phyloP scores from a whole-genome alignment of 805 yeast species.

The Wickerhamiella bombiphila region DNA sequence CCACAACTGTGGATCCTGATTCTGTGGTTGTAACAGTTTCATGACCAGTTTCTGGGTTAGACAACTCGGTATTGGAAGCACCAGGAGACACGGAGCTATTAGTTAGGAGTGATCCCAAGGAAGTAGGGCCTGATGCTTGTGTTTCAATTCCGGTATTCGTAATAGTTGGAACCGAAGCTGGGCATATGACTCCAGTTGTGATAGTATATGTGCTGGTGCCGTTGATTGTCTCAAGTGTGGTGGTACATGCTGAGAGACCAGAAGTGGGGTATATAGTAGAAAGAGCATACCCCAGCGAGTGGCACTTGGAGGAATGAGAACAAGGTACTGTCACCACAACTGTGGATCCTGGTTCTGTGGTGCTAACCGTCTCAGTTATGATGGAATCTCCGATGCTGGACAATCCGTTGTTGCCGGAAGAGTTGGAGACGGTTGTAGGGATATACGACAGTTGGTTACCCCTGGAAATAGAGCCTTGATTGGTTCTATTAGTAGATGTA shows the following conservation, averaged over 20 bases:
- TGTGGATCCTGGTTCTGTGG: neutral
- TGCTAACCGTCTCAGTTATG: neutral
- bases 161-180: neutral
- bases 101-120: neutral
- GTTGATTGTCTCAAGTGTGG: neutral
- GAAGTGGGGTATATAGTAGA: constrained; percentile 8
- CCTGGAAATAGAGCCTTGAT: constrained; percentile 3
- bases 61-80: neutral
- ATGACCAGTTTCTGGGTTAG: neutral
- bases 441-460: constrained; percentile 7
- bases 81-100: neutral
- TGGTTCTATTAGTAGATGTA: constrained; percentile 2
- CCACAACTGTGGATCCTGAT: neutral
- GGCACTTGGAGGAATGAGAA: constrained; percentile 5
- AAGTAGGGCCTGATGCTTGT: neutral
- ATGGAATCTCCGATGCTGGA: neutral
- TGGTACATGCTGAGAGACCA: neutral
- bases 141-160: too few species aligned
- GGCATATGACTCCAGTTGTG: constrained; percentile 2
- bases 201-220: neutral
- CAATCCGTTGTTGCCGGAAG: neutral
- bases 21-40: neutral
- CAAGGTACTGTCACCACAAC: constrained; percentile 7
- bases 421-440: neutral
- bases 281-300: constrained; percentile 4